A percentile compares a stretch with the other conserved stretches of the same genome.
Conservation (phyloP, 148 eudicot species). For the Vaccinium corymbosum region DNA sequence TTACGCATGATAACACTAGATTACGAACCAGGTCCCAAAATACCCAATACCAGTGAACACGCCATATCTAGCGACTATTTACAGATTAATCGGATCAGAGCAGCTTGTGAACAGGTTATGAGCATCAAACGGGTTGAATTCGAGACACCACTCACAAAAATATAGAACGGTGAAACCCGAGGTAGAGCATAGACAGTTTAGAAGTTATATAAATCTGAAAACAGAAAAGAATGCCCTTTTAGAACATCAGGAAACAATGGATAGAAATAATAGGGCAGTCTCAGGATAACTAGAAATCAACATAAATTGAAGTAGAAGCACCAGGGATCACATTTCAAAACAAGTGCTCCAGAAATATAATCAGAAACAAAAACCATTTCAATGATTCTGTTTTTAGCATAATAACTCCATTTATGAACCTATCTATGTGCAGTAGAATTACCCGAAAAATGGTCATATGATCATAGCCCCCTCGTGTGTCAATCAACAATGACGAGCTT, state of each 20-base stretch:
- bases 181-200: not conserved
- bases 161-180: not conserved
- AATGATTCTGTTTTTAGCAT: not conserved
- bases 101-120: not conserved
- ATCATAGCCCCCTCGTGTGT: not conserved
- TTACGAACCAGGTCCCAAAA: not conserved
- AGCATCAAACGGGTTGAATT: not conserved
- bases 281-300: not conserved
- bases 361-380: not conserved
- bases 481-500: slow-evolving; percentile 38
- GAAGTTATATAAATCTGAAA: not conserved
- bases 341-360: not conserved
- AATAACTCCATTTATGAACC: not conserved
- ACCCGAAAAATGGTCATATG: not conserved
- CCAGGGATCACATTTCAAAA: not conserved
- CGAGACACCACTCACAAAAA: not conserved
- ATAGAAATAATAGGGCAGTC: not conserved
- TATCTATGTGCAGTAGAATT: not conserved
- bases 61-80: not conserved
- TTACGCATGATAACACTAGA: not conserved
- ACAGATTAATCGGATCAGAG: not conserved
- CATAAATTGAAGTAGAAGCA: not conserved
- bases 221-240: not conserved
- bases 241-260: not conserved
- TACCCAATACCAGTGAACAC: not conserved